These are phyloP conservation scores for Rubroshorea leprosula DNA, from an alignment of 345 rosid species.

Conservation along the genomic window DNA sequence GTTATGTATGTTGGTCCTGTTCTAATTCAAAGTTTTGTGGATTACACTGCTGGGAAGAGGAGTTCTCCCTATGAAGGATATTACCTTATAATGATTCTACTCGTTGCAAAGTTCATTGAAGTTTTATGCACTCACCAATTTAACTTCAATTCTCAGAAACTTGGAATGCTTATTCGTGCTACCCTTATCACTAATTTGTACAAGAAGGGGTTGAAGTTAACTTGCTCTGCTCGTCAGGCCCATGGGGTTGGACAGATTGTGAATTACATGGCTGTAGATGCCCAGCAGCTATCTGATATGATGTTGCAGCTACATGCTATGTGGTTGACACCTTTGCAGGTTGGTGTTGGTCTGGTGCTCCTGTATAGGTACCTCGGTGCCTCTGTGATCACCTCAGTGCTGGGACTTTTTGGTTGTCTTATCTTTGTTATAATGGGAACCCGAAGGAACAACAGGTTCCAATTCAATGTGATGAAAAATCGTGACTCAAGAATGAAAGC, in stretches of 20 bases:
- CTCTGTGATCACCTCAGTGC: slow-evolving; percentile 44
- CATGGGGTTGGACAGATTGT: slow-evolving; percentile 97
- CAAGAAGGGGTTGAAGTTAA: slow-evolving; percentile 65
- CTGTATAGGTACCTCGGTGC: slow-evolving; percentile 60
- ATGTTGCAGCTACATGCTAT: slow-evolving; percentile 89
- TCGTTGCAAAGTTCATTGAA: slow-evolving; percentile 69
- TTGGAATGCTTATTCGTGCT: slow-evolving; percentile 86
- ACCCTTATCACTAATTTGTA: slow-evolving; percentile 78
- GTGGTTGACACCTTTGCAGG: slow-evolving; percentile 88
- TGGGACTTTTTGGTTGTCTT: slow-evolving; percentile 47
- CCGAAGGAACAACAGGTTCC: slow-evolving; percentile 58
- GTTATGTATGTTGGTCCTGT: slow-evolving; percentile 81
- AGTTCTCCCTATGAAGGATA: slow-evolving; percentile 73
- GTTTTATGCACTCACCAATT: slow-evolving; percentile 76
- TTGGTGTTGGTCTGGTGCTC: slow-evolving; percentile 57
- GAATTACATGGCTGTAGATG: slow-evolving; percentile 97
- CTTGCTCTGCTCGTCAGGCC: slow-evolving; percentile 81
- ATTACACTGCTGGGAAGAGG: slow-evolving; percentile 72
- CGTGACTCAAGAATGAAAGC: slow-evolving; percentile 94
- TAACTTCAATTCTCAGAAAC: slow-evolving; percentile 84
- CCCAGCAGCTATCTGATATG: slow-evolving; percentile 96
- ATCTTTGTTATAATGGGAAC: slow-evolving; percentile 50
- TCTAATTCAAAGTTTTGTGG: slow-evolving; percentile 77
- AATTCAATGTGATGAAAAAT: slow-evolving; percentile 56
- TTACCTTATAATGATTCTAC: slow-evolving; percentile 67